Conservation (phyloP, 1,139 yeast genomes). For the Geotrichum restrictum region DNA sequence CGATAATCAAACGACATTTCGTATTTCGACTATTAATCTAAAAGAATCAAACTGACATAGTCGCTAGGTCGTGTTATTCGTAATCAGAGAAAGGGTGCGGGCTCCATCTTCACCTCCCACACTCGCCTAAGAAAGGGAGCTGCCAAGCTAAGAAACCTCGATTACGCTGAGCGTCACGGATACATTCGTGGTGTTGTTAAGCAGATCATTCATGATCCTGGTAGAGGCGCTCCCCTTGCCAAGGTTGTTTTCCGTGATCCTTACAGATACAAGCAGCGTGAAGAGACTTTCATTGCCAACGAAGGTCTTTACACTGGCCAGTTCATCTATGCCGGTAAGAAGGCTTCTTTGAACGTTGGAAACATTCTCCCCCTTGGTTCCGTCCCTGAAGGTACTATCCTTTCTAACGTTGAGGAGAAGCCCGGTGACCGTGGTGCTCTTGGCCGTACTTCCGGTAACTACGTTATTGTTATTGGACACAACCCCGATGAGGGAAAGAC, state of each 20-base stretch:
- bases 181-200: slow-evolving; percentile 98
- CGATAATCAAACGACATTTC: neutral
- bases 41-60: neutral
- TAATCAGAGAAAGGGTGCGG: slow-evolving; percentile 99
- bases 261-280: slow-evolving; percentile 96
- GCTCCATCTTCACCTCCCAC: slow-evolving; percentile 99
- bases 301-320: slow-evolving; percentile 99
- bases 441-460: slow-evolving; percentile 99
- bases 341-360: slow-evolving; percentile 96
- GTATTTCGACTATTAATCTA: neutral
- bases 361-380: slow-evolving; percentile 95
- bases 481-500: slow-evolving; percentile 98
- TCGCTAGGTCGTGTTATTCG: slow-evolving; percentile 95
- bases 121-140: slow-evolving; percentile 99
- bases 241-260: slow-evolving; percentile 99
- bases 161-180: slow-evolving; percentile 99
- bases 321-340: slow-evolving; percentile 97
- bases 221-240: slow-evolving; percentile 99
- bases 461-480: slow-evolving; percentile 98
- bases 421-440: slow-evolving; percentile 99
- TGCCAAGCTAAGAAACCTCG: slow-evolving; percentile 99
- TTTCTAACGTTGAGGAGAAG: slow-evolving; percentile 97
- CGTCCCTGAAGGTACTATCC: slow-evolving; percentile 99
- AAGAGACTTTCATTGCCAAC: slow-evolving; percentile 98
- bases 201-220: slow-evolving; percentile 98